These are phyloP conservation scores for Pyrenophora seminiperda DNA, from an alignment of 2,329 filamentous ascomycete genomes.

Conservation along the genomic window DNA sequence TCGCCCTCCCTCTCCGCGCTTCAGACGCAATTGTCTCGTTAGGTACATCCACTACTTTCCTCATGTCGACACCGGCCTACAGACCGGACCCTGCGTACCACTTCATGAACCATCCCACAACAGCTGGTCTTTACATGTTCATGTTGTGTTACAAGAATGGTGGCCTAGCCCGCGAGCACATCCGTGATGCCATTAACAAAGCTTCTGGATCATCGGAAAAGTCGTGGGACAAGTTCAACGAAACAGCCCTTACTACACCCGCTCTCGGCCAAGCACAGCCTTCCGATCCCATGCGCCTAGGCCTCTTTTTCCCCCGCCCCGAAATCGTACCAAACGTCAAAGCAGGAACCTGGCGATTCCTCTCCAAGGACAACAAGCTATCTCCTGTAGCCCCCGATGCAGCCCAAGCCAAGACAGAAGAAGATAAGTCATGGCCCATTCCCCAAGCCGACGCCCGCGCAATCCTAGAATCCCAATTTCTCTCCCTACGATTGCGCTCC, in stretches of 20 bases:
- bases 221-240: constrained; percentile 82
- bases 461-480: constrained; percentile 93
- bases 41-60: constrained; percentile 93
- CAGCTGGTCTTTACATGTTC: constrained; percentile 93
- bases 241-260: constrained; percentile 68
- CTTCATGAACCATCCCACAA: constrained; percentile 98
- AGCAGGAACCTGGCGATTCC: constrained; percentile 85
- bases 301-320: constrained; percentile 91
- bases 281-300: constrained; percentile 73
- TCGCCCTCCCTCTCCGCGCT: constrained; percentile 83
- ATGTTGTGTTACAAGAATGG: constrained; percentile 99
- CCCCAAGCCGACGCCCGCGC: constrained; percentile 73
- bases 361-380: constrained; percentile 58
- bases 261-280: constrained; percentile 65
- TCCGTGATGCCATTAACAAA: constrained; percentile 78
- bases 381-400: constrained; percentile 51
- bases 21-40: constrained; percentile 93
- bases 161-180: constrained; percentile 85
- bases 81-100: constrained; percentile 89
- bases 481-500: constrained; percentile 86
- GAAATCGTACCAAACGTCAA: constrained; percentile 94
- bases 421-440: constrained; percentile 54
- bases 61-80: constrained; percentile 95
- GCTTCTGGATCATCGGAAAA: constrained; percentile 52
- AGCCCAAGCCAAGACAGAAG: constrained; percentile 46